Evolutionary conservation across 306 rosid genomes (phyloP).

Genomic region (Lagenaria siceraria): DNA sequence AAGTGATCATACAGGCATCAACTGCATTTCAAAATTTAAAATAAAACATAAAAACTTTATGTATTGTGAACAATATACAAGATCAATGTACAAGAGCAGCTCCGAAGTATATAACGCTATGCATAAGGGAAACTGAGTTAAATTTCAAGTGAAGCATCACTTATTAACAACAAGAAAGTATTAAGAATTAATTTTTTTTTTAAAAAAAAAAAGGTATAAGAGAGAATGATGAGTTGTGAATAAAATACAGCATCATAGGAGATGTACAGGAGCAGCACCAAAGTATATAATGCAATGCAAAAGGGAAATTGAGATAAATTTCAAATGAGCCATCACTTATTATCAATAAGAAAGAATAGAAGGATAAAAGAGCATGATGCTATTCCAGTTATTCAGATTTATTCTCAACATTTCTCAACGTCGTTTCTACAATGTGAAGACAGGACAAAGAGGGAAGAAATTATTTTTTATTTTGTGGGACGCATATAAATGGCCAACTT

Average conservation of each 20-base stretch:
- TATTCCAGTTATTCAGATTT: not conserved
- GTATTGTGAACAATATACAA: not conserved
- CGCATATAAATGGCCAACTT: not conserved
- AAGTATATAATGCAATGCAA: not conserved
- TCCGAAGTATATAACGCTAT: not conserved
- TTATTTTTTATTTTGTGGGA: not conserved
- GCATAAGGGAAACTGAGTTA: not conserved
- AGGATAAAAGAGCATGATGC: not conserved
- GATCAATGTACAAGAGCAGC: not conserved
- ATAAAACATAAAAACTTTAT: not conserved
- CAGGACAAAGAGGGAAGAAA: not conserved
- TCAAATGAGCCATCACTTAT: not conserved
- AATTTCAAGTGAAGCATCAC: not conserved
- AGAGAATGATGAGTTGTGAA: not conserved
- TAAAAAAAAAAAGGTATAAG: not conserved
- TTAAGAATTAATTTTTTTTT: too few species aligned
- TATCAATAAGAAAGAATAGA: not conserved
- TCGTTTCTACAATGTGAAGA: not conserved
- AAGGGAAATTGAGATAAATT: not conserved
- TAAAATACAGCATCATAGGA: not conserved
- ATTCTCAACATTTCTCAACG: not conserved
- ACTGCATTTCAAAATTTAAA: not conserved
- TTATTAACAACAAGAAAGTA: not conserved
- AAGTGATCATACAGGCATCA: not conserved
- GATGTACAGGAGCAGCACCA: not conserved